phyloP scores from a whole-genome alignment of 805 yeast genomes.

The Ogataea nonfermentans region DNA sequence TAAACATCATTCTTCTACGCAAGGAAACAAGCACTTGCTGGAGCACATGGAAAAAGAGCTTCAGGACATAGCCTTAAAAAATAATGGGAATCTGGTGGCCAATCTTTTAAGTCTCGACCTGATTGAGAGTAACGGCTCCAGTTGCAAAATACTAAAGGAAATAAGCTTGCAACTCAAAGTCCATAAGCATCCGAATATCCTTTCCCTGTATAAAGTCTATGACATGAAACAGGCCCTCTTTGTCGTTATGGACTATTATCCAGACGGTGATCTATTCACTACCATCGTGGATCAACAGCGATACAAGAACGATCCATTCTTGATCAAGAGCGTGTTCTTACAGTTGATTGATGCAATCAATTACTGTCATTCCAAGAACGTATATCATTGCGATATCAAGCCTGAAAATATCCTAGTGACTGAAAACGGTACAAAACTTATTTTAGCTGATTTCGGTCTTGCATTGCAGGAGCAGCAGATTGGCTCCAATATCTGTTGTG shows the following conservation, averaged over 20 bases:
- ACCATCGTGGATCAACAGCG: slow-evolving; percentile 75
- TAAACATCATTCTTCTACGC: slow-evolving; percentile 41
- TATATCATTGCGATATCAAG: slow-evolving; percentile 91
- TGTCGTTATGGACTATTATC: slow-evolving; percentile 81
- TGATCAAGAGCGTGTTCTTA: slow-evolving; percentile 56
- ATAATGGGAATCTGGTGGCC: slow-evolving; percentile 28
- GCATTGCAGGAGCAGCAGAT: slow-evolving; percentile 61
- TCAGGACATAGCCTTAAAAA: slow-evolving; percentile 23
- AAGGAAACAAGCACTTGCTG: slow-evolving; percentile 31
- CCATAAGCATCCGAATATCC: slow-evolving; percentile 75
- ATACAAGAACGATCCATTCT: slow-evolving; percentile 50
- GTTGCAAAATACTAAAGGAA: slow-evolving; percentile 54
- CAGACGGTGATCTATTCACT: slow-evolving; percentile 83
- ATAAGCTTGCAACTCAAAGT: slow-evolving; percentile 71
- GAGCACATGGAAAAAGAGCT: slow-evolving; percentile 31
- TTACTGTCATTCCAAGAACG: slow-evolving; percentile 78
- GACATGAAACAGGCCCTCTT: slow-evolving; percentile 58
- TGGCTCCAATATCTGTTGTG: slow-evolving; percentile 75
- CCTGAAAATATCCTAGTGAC: slow-evolving; percentile 88
- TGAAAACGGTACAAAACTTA: slow-evolving; percentile 51
- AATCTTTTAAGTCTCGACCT: slow-evolving; percentile 37
- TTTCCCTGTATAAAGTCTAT: slow-evolving; percentile 70
- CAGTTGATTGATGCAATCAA: slow-evolving; percentile 83
- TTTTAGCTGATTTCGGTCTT: slow-evolving; percentile 86
- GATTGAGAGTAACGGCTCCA: slow-evolving; percentile 34